phyloP scores from a whole-genome alignment of 345 rosid species.

The Salix exigua region DNA sequence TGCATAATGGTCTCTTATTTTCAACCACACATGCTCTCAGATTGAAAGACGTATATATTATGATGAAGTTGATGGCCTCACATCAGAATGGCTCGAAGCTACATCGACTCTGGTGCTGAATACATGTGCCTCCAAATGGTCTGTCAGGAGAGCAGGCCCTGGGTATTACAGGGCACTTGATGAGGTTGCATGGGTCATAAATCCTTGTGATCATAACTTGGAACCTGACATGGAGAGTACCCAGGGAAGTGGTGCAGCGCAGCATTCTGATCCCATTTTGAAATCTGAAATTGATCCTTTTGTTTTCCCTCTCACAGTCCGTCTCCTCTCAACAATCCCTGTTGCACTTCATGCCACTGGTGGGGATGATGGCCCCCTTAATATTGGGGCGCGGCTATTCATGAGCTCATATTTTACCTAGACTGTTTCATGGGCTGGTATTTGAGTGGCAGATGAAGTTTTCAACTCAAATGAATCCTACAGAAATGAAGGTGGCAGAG shows the following conservation, averaged over 20 bases:
- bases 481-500: constrained; percentile 15
- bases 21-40: constrained; percentile 29
- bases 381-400: constrained; percentile 67
- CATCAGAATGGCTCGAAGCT: constrained; percentile 71
- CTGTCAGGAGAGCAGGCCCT: constrained; percentile 39
- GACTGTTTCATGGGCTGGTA: not conserved
- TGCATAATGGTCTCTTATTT: not conserved
- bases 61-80: constrained; percentile 73
- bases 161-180: constrained; percentile 43
- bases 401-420: constrained; percentile 61
- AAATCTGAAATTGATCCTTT: constrained; percentile 40
- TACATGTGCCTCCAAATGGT: constrained; percentile 36
- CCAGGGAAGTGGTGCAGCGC: not conserved
- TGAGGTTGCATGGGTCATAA: constrained; percentile 52
- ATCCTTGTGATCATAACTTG: constrained; percentile 41
- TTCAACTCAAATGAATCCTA: constrained; percentile 18
- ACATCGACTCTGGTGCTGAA: constrained; percentile 73
- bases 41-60: constrained; percentile 75
- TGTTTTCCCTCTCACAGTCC: constrained; percentile 66
- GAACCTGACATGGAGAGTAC: constrained; percentile 18
- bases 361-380: constrained; percentile 75
- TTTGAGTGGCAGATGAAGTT: constrained; percentile 12
- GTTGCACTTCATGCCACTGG: constrained; percentile 78
- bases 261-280: constrained; percentile 5
- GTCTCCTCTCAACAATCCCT: constrained; percentile 67